phyloP scores from a whole-genome alignment of 2,329 filamentous ascomycete species.

The Stromatinia cepivora region DNA sequence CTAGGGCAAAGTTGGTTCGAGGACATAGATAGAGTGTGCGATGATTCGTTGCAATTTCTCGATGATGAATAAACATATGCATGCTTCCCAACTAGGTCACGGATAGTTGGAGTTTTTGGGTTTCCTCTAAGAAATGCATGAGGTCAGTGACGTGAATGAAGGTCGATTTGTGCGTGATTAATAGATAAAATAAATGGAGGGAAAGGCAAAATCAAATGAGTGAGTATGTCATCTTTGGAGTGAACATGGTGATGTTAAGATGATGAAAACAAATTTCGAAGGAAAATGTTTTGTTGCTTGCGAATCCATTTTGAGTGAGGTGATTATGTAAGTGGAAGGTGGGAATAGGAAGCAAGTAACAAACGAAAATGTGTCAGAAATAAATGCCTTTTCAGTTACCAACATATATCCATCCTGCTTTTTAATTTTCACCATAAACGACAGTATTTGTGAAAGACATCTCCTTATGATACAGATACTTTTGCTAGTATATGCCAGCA shows the following conservation, averaged over 20 bases:
- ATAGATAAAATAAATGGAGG: background rate
- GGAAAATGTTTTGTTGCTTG: background rate
- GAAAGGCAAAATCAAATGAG: too few species aligned
- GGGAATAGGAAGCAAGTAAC: background rate
- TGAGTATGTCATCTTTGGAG: background rate
- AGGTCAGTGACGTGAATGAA: background rate
- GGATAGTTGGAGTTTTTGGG: background rate
- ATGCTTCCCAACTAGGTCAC: background rate
- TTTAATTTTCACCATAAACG: background rate
- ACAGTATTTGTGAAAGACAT: background rate
- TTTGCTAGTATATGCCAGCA: background rate
- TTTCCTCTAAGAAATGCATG: background rate
- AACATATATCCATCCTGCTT: background rate
- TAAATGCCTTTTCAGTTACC: background rate
- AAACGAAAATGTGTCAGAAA: constrained; percentile 3
- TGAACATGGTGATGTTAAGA: background rate
- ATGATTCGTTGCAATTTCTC: background rate
- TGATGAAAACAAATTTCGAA: background rate
- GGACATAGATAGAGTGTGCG: background rate
- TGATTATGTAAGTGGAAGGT: background rate
- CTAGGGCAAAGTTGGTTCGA: too few species aligned
- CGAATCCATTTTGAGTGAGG: background rate
- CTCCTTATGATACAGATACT: background rate
- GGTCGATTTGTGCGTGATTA: background rate
- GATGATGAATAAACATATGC: background rate